Base-by-base conservation (phyloP, 257 asterid species). In the Apocynum venetum region DNA sequence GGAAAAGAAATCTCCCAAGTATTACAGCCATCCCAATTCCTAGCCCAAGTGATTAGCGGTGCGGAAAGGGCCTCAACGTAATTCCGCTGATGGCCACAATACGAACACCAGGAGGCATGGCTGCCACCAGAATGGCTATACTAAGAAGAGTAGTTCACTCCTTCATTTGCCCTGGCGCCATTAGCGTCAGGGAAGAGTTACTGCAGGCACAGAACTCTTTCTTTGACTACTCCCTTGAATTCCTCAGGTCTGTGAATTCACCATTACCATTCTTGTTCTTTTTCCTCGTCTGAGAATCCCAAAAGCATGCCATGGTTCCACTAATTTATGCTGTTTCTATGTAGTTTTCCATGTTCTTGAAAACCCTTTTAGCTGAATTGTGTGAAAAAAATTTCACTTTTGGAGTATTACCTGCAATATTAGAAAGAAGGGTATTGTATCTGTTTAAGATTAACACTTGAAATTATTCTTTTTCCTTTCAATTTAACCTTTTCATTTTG, bases 221-320 rank as follows among this genome's bases (percentile, higher is more conserved):
- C 86, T 59, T 80, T 83, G 14, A 17, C 77, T 10, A 73, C 90
- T 72, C 85, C 89, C 40, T 80, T 88, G 75, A 84, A 80, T 74
- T 80, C 87, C 79, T 83, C 93, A 68, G 97, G 97, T 93, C 65
- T 64, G 82, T 76, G 43, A 38, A n/a, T 25, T 25, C 31, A 25
- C 31, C 31, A 25, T 25, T 25, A 25, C 31, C 31, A 25, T 25
- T 25, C 31, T 25, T 25, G 20, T 66, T 40, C 71, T 38, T 65
- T n/a, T 35, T 40, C 49, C 76, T 43, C 44, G 66, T 67, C 49
- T 20, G 43, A 25, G 31, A 12, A 65, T n/a, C 10, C 52, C 47
- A 19, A 60, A 9, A 31, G 4, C 67, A 31, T 36, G 8, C 14
- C 17, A 57, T 44, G 14, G 13, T 55, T 67, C 56, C 41, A 11